Evolutionary conservation across 1,139 yeast genomes (phyloP), one percentile per base, ranked within the genome.

Genomic region (Lodderomyces parapsilosis): DNA sequence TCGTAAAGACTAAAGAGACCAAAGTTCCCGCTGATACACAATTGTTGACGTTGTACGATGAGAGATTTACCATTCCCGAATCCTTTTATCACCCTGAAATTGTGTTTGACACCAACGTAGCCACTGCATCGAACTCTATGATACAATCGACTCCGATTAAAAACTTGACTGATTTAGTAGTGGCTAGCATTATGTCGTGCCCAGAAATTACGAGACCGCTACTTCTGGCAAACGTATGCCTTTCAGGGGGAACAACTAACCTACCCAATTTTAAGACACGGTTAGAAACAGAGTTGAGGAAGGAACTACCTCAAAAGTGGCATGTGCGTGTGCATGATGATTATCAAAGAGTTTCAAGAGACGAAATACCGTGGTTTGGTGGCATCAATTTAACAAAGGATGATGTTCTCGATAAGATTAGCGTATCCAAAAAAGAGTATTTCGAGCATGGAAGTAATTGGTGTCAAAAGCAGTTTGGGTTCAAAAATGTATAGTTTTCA

Each of bases 41-140:
- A 59, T 72, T 83, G 1, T 66, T 93, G 38, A 68, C 74, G 35
- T 70, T 94, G 10, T 75, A 75, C 24, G 97, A 91, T 58, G 99
- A 94, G 59, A 65, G 96, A 43, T 93, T 93, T 59, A 74, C 88
- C 2, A 78, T 87, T 2, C 97, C 99, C 0, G 99, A 94, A 58
- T 71, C 89, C 1, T 70, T 87, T 39, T 91, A 88, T 63, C 88
- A 84, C 51, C 99, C 99, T 0, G 91, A 86, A 50, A 81, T 88
- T 42, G 55, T 72, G 43, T 68, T 73, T 48, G 78, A 72, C 51
- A 63, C 64, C 45, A 62, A 64, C 42, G 53, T 57, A 1, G 34
- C 42, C 10, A 56, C 65, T 0, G 59, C 72, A 2, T 62, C 58
- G 35, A 62, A 58, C 44, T 35, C 61, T 5, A 55, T 67, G 19